These are phyloP conservation scores for Trichoderma citrinoviride DNA, from an alignment of 2,329 filamentous ascomycete genomes.

Conservation along the genomic window DNA sequence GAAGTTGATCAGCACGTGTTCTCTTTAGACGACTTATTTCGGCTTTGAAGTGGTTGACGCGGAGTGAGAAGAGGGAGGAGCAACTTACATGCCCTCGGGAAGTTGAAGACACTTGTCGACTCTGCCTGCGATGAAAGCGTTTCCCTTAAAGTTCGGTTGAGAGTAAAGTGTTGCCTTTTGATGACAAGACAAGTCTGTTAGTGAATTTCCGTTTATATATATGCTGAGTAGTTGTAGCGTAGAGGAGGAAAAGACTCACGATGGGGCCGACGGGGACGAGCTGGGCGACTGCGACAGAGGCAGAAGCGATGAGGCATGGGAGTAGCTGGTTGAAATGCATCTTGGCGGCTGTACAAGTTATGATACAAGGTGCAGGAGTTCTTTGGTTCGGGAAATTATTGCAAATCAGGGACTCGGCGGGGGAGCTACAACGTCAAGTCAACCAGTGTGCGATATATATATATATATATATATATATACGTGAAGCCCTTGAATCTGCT, in stretches of 20 bases:
- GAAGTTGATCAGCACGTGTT: no score
- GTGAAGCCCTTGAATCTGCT: no score
- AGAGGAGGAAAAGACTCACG: background rate
- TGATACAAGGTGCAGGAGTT: no score
- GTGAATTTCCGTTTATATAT: no score
- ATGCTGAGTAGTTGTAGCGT: background rate
- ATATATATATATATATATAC: background rate
- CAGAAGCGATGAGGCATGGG: background rate
- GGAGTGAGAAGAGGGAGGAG: accelerated
- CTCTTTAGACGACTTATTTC: no score
- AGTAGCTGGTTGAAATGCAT: background rate
- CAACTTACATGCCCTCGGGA: background rate
- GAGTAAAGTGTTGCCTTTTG: background rate
- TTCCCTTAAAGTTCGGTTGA: background rate
- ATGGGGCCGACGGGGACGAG: background rate
- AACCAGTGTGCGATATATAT: background rate
- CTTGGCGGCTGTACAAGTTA: background rate
- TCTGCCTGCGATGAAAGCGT: background rate
- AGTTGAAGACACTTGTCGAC: background rate
- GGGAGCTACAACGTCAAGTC: background rate
- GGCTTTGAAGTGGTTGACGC: no score
- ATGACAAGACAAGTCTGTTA: background rate
- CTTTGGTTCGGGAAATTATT: background rate
- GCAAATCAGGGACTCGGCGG: background rate
- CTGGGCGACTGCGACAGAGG: background rate